Evolutionary conservation across 192 early-diverging fungal genomes (phyloP).

Genomic region (Obelidium mucronatum): DNA sequence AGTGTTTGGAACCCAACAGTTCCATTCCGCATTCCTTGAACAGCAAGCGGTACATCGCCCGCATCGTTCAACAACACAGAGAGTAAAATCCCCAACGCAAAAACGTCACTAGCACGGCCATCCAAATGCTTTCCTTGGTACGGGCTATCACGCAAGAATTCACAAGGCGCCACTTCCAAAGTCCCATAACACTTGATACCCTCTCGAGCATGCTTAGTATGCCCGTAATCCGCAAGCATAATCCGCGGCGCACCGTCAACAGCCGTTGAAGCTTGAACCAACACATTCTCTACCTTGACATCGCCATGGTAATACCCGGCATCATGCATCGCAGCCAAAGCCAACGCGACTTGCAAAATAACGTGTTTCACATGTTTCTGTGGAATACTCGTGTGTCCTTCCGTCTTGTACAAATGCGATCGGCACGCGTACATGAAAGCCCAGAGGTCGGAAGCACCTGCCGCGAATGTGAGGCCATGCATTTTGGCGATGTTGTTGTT

Average conservation of each 20-base stretch:
- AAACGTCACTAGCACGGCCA: conserved; percentile 17
- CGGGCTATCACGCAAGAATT: conserved; percentile 13
- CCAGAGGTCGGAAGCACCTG: conserved; percentile 36
- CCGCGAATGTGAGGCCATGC: conserved; percentile 5
- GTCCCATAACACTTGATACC: conserved; percentile 28
- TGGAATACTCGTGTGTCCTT: conserved; percentile 6
- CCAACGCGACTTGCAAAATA: conserved; percentile 47
- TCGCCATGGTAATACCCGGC: conserved; percentile 60
- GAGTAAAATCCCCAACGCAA: conserved; percentile 33
- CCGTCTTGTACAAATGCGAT: not conserved
- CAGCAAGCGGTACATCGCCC: conserved; percentile 10
- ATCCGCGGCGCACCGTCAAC: not conserved
- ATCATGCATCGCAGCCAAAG: conserved; percentile 50
- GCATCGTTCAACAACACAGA: conserved; percentile 17
- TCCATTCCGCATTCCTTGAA: not conserved
- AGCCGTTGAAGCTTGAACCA: conserved; percentile 20
- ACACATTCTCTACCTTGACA: conserved; percentile 68
- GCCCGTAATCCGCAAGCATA: conserved; percentile 34
- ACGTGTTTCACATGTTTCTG: conserved; percentile 24
- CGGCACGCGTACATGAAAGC: not conserved
- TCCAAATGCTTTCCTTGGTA: not conserved
- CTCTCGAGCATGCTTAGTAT: not conserved
- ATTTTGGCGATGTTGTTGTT: not conserved
- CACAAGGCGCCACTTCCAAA: not conserved
- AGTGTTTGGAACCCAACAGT: not conserved